Conservation (phyloP, 2,329 filamentous ascomycete species). For the Fusarium sacchari region DNA sequence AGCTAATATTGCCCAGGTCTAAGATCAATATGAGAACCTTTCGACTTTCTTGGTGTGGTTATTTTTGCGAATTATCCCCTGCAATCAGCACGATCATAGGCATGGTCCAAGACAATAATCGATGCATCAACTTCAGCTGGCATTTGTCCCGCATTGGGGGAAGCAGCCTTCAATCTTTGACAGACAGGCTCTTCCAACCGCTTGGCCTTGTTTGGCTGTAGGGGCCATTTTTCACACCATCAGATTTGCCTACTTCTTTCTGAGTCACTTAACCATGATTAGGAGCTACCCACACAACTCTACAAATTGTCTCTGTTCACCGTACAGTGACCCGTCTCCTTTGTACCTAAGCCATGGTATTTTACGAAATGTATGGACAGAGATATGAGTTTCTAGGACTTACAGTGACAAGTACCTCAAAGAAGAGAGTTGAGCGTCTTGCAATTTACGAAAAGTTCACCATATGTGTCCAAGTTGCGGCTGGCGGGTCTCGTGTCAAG, state of each 20-base stretch:
- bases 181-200: conserved; percentile 23
- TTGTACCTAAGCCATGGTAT: neutral
- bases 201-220: conserved; percentile 32
- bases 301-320: neutral
- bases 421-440: conserved; percentile 6
- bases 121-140: conserved; percentile 26
- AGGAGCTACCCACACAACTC: neutral
- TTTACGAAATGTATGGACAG: neutral
- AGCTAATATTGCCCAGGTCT: conserved; percentile 8
- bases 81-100: conserved; percentile 22
- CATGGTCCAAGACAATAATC: conserved; percentile 24
- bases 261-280: conserved; percentile 16
- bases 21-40: neutral
- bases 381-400: neutral
- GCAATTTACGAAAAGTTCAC: conserved; percentile 20
- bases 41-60: neutral
- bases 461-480: conserved; percentile 30
- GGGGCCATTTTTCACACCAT: conserved; percentile 29
- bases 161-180: conserved; percentile 20
- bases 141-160: conserved; percentile 15
- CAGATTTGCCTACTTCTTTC: conserved; percentile 19
- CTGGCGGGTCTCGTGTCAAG: conserved; percentile 43
- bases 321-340: neutral
- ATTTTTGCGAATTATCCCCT: conserved; percentile 13
- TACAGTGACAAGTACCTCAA: neutral